Evolutionary conservation across 139 green algal species (phyloP).

Genomic region (Limnomonas spitsbergensis): DNA sequence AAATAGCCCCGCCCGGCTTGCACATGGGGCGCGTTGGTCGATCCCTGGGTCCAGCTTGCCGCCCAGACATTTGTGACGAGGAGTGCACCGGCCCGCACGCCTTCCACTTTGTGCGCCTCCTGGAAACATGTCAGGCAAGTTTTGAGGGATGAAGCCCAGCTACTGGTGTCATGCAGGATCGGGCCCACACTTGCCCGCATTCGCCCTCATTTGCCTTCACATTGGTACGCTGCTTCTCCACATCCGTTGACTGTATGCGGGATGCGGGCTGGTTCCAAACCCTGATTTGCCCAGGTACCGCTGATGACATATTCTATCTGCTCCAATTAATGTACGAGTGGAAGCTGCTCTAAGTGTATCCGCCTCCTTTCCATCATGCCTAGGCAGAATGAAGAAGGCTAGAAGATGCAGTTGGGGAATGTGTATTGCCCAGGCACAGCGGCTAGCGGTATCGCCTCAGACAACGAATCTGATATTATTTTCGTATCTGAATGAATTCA

Average conservation of each 20-base stretch:
- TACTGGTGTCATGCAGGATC: neutral
- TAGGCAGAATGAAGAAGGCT: neutral
- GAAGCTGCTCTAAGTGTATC: neutral
- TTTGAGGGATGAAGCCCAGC: too few species aligned
- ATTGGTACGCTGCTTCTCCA: too few species aligned
- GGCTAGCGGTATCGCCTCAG: neutral
- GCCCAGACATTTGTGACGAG: neutral
- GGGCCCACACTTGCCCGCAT: neutral
- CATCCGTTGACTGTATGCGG: too few species aligned
- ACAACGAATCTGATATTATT: neutral
- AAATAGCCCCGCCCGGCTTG: neutral
- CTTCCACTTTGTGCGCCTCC: neutral
- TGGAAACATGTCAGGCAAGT: too few species aligned
- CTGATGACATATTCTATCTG: neutral
- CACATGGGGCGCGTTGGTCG: neutral
- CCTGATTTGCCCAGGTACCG: neutral
- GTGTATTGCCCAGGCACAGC: neutral
- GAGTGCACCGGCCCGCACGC: neutral
- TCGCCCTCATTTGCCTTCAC: neutral
- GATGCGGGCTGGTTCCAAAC: neutral
- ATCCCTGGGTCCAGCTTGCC: neutral
- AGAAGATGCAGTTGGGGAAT: too few species aligned
- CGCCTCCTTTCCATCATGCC: neutral
- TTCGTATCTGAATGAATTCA: neutral
- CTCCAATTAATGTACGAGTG: neutral